Percentiles rank a stretch among this genome's conserved stretches.
phyloP scores from a whole-genome alignment of 495 filamentous ascomycete species.

The Trichoderma orchidacearum region DNA sequence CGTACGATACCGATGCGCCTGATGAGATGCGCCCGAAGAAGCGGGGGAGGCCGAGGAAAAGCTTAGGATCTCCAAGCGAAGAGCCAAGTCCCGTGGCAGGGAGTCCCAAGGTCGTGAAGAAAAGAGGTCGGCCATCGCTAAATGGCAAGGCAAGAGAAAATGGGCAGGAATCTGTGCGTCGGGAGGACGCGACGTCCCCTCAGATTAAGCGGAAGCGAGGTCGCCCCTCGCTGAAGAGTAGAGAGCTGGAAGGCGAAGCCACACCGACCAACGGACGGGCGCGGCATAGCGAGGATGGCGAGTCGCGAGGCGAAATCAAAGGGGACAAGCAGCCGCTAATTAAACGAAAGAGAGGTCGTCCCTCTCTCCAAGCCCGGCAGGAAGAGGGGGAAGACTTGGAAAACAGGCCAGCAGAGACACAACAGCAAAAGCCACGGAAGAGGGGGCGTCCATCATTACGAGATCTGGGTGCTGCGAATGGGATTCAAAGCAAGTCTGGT shows the following conservation, averaged over 20 bases:
- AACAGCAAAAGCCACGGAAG: neutral
- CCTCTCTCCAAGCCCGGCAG: neutral
- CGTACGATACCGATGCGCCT: neutral
- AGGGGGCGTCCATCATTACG: constrained; percentile 6
- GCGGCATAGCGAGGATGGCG: neutral
- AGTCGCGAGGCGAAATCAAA: neutral
- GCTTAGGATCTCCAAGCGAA: neutral
- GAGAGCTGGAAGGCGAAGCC: neutral
- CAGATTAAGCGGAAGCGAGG: constrained; percentile 5
- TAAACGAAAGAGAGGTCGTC: constrained; percentile 2
- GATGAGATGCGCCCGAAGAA: constrained; percentile 7
- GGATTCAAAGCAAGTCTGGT: neutral
- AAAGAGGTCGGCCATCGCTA: constrained; percentile 7
- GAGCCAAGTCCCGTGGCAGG: neutral
- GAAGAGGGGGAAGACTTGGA: constrained; percentile 7
- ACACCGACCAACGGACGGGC: neutral
- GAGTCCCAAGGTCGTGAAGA: constrained; percentile 6
- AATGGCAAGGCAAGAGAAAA: neutral
- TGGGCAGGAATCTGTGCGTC: neutral
- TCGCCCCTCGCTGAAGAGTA: neutral
- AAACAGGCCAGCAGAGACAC: constrained; percentile 10
- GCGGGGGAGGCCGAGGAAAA: constrained; percentile 6
- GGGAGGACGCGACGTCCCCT: neutral
- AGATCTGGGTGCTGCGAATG: neutral
- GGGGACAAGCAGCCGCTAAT: neutral